A percentile compares a stretch with the other conserved stretches of the same genome.
Conservation (phyloP, 1,284 basidiomycete species). For the Tausonia pullulans region DNA sequence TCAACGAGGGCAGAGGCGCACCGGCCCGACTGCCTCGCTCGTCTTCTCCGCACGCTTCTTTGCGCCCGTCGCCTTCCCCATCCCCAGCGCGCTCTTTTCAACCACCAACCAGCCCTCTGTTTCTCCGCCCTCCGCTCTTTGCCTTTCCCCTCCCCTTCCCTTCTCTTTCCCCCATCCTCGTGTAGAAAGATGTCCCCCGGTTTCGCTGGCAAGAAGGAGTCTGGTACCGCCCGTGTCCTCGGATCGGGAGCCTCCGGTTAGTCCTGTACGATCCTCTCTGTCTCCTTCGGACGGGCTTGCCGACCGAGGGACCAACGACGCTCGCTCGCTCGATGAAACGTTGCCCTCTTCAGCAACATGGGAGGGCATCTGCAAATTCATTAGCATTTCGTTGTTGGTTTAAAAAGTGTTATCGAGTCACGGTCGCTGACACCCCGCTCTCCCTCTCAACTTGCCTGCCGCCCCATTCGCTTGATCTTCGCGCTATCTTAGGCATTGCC, state of each 20-base stretch:
- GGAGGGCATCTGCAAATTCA: no score
- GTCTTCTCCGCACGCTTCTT: neutral
- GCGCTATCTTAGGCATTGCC: slow-evolving; percentile 56
- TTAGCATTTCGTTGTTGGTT: no score
- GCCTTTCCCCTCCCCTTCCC: neutral
- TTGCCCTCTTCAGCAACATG: no score
- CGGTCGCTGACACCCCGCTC: neutral
- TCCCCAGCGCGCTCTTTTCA: neutral
- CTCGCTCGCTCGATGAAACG: no score
- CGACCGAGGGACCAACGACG: no score
- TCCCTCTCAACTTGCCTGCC: neutral
- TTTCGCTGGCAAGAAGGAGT: slow-evolving; percentile 46
- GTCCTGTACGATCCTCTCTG: slow-evolving; percentile 21
- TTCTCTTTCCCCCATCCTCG: neutral
- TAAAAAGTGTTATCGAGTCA: no score
- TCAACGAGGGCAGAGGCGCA: neutral
- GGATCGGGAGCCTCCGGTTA: slow-evolving; percentile 84
- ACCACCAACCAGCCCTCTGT: neutral
- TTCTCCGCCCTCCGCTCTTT: neutral
- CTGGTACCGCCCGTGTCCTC: slow-evolving; percentile 76
- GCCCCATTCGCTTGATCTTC: neutral
- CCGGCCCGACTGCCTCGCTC: neutral
- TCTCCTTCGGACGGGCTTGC: no score
- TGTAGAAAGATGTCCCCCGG: slow-evolving; percentile 22
- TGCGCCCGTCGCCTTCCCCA: neutral